Evolutionary conservation across 345 rosid genomes (phyloP).

Genomic region (Murraya koenigii): DNA sequence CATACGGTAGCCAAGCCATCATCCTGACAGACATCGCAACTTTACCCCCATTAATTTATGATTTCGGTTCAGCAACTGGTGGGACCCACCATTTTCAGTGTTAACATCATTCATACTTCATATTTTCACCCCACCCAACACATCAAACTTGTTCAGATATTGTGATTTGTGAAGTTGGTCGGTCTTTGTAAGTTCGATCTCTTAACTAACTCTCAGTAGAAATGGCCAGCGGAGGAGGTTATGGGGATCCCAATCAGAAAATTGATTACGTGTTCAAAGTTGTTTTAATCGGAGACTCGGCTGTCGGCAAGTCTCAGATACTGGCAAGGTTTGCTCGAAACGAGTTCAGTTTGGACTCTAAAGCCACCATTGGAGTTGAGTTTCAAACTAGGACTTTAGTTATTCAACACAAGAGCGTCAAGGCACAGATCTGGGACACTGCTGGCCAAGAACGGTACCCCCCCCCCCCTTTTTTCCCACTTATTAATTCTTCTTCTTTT

Average conservation of each 20-base stretch:
- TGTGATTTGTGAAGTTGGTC: neutral
- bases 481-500: neutral
- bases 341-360: slow-evolving; percentile 86
- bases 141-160: neutral
- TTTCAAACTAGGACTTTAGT: slow-evolving; percentile 77
- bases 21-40: neutral
- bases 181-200: neutral
- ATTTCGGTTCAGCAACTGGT: neutral
- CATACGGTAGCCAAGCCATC: slow-evolving; percentile 11
- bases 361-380: slow-evolving; percentile 94
- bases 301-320: slow-evolving; percentile 88
- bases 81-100: neutral
- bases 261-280: slow-evolving; percentile 82
- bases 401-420: slow-evolving; percentile 72
- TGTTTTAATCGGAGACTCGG: slow-evolving; percentile 90
- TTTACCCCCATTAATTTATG: neutral
- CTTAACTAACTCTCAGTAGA: neutral
- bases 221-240: slow-evolving; percentile 66
- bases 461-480: neutral
- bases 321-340: slow-evolving; percentile 81
- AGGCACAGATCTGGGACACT: slow-evolving; percentile 99
- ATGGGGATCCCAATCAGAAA: slow-evolving; percentile 59
- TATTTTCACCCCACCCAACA: too few species aligned
- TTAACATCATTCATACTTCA: neutral
- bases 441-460: slow-evolving; percentile 91